Conservation (phyloP, 345 rosid species). For the Arabis hirsuta region DNA sequence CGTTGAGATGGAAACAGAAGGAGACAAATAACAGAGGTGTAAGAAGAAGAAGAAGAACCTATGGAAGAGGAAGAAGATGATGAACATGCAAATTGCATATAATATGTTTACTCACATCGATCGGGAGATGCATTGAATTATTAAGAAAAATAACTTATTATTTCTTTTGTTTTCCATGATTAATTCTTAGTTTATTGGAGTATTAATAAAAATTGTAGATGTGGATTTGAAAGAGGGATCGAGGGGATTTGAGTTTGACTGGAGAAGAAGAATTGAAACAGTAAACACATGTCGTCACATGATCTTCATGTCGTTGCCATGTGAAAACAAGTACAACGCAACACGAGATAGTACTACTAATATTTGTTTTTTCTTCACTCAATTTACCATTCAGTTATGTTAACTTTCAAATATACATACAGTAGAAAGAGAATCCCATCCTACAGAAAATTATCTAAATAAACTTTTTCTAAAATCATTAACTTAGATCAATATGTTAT, state of each 20-base stretch:
- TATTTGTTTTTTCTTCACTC: neutral
- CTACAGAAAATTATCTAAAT: too few species aligned
- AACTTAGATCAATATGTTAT: too few species aligned
- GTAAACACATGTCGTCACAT: constrained; percentile 44
- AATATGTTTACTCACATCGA: constrained; percentile 14
- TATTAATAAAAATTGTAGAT: constrained; percentile 11
- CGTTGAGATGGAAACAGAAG: constrained; percentile 42
- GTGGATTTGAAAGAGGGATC: constrained; percentile 23
- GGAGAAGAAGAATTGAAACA: constrained; percentile 23
- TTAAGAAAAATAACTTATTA: neutral
- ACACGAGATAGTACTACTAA: constrained; percentile 7
- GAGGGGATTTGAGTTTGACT: constrained; percentile 42
- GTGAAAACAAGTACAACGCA: constrained; percentile 43
- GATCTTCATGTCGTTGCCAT: constrained; percentile 38
- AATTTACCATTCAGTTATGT: neutral
- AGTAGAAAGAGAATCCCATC: too few species aligned
- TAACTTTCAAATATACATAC: too few species aligned
- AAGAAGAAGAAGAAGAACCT: constrained; percentile 38
- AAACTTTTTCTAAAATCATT: too few species aligned
- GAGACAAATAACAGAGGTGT: constrained; percentile 42
- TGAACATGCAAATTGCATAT: constrained; percentile 34
- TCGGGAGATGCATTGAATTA: constrained; percentile 27
- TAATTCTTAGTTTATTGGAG: constrained; percentile 6
- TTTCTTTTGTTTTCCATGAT: constrained; percentile 9
- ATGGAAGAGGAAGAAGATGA: constrained; percentile 30